Conservation (phyloP, 371 early-diverging fungal genomes). For the Chytridium lagenaria region DNA sequence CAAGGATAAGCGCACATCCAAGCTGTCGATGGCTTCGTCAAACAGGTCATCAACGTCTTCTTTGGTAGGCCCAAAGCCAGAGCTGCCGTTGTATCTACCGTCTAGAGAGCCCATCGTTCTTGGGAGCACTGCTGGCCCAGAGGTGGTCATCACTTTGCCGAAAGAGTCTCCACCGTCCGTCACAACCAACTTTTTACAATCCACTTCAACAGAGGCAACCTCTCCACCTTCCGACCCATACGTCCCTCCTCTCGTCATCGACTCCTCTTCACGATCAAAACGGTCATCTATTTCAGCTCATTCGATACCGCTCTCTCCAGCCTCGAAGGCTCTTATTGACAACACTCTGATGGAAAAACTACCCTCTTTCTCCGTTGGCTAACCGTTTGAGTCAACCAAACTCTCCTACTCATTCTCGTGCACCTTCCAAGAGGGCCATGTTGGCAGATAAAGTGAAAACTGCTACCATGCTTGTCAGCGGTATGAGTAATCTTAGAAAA, state of each 20-base stretch:
- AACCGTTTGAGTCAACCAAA: neutral
- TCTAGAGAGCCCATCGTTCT: neutral
- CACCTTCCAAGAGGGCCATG: neutral
- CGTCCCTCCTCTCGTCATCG: too few species aligned
- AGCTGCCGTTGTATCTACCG: neutral
- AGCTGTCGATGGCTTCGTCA: neutral
- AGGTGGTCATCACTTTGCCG: slow-evolving; percentile 6
- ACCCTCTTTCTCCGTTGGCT: neutral
- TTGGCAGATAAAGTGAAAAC: neutral
- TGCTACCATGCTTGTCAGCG: neutral
- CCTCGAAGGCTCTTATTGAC: slow-evolving; percentile 2
- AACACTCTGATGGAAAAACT: neutral
- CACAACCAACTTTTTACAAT: neutral
- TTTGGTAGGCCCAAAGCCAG: too few species aligned
- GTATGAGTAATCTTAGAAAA: neutral
- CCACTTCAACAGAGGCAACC: neutral
- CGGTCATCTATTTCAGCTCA: neutral
- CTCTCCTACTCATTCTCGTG: neutral
- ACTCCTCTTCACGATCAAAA: neutral
- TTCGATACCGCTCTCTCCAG: slow-evolving; percentile 2
- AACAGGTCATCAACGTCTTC: neutral
- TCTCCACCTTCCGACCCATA: too few species aligned
- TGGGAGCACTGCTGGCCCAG: neutral
- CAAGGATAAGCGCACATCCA: neutral
- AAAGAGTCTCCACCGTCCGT: neutral